phyloP scores from a whole-genome alignment of 2,329 filamentous ascomycete genomes.

The Cladosporium halotolerans region DNA sequence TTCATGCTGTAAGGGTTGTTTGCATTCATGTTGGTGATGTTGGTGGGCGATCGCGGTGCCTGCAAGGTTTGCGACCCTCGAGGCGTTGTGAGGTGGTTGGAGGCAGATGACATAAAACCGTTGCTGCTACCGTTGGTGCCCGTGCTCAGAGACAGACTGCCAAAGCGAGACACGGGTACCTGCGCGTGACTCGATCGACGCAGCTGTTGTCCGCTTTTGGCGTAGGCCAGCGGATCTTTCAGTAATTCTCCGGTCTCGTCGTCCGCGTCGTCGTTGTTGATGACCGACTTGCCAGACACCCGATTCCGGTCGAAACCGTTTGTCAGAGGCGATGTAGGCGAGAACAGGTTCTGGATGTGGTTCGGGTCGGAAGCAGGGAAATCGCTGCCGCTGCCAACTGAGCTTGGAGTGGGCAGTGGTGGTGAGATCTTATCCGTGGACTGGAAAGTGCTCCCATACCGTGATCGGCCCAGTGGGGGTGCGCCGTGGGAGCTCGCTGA shows the following conservation, averaged over 20 bases:
- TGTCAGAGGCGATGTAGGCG: slow-evolving; percentile 66
- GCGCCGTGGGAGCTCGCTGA: slow-evolving; percentile 40
- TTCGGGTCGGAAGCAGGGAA: slow-evolving; percentile 53
- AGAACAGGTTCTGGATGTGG: slow-evolving; percentile 59
- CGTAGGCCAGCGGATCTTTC: slow-evolving; percentile 65
- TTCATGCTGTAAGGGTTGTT: slow-evolving; percentile 50
- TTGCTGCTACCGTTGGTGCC: slow-evolving; percentile 32
- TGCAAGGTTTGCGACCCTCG: slow-evolving; percentile 38
- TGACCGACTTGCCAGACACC: slow-evolving; percentile 63
- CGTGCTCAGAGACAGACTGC: slow-evolving; percentile 66
- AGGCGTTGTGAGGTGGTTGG: slow-evolving; percentile 49
- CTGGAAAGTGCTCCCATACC: slow-evolving; percentile 59
- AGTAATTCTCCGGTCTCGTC: slow-evolving; percentile 68
- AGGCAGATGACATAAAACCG: slow-evolving; percentile 47
- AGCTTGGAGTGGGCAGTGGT: slow-evolving; percentile 41
- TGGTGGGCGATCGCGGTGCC: slow-evolving; percentile 44
- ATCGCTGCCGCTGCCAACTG: slow-evolving; percentile 48
- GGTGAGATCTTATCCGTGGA: slow-evolving; percentile 57
- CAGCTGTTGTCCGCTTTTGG: slow-evolving; percentile 57
- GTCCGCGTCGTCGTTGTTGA: slow-evolving; percentile 62
- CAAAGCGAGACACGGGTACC: slow-evolving; percentile 63
- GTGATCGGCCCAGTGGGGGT: slow-evolving; percentile 32
- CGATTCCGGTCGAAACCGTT: slow-evolving; percentile 59
- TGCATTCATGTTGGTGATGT: slow-evolving; percentile 44
- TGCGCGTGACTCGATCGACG: slow-evolving; percentile 67